A percentile compares a stretch with the other conserved stretches of the same genome.
phyloP scores from a whole-genome alignment of 2,329 filamentous ascomycete genomes.

The Talaromyces funiculosus region DNA sequence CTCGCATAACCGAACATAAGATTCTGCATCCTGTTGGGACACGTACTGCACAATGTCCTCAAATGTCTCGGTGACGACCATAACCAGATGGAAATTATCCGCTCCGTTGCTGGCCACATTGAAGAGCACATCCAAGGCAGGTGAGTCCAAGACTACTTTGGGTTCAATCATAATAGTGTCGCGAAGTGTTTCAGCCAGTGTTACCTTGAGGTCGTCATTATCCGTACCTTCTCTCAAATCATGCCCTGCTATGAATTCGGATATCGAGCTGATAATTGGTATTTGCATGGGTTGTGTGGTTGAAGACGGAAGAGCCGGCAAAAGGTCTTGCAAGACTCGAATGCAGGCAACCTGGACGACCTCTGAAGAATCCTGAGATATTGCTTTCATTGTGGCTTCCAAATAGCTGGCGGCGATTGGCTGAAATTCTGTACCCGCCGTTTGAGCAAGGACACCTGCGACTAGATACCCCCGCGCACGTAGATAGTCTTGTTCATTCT shows the following conservation, averaged over 20 bases:
- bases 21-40: constrained; percentile 57
- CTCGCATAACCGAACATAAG: constrained; percentile 71
- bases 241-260: constrained; percentile 69
- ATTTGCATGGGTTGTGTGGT: constrained; percentile 55
- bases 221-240: constrained; percentile 80
- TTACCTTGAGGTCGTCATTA: constrained; percentile 85
- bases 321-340: constrained; percentile 69
- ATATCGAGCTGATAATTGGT: constrained; percentile 55
- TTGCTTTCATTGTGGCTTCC: constrained; percentile 64
- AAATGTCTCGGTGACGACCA: constrained; percentile 83
- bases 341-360: constrained; percentile 90
- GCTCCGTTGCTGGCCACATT: constrained; percentile 82
- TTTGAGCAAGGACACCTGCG: constrained; percentile 70
- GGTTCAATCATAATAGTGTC: constrained; percentile 77
- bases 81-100: constrained; percentile 82
- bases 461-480: constrained; percentile 82
- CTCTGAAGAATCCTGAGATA: constrained; percentile 71
- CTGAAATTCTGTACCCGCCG: constrained; percentile 53
- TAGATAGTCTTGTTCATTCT: constrained; percentile 66
- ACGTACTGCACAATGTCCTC: constrained; percentile 75
- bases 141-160: constrained; percentile 64
- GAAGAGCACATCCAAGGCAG: constrained; percentile 76
- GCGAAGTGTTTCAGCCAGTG: constrained; percentile 78
- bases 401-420: constrained; percentile 34
- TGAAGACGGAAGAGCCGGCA: constrained; percentile 49